phyloP scores from a whole-genome alignment of 345 rosid species.

The Gossypioides kirkii region DNA sequence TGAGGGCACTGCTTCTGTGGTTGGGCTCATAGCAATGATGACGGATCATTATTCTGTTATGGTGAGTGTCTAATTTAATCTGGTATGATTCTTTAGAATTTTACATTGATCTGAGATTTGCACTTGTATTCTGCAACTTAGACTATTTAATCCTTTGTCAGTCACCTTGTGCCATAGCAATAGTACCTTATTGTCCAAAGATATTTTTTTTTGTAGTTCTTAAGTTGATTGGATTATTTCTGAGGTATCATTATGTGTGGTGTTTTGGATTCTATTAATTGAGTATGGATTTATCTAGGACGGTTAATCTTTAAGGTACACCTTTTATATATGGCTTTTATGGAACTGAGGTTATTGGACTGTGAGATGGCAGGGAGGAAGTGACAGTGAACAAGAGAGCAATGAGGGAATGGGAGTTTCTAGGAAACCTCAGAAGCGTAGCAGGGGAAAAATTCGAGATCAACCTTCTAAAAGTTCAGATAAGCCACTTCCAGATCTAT shows the following conservation, averaged over 20 bases:
- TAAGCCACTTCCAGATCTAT: constrained; percentile 48
- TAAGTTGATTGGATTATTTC: background rate
- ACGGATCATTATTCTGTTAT: constrained; percentile 70
- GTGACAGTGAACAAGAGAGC: constrained; percentile 68
- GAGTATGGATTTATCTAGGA: background rate
- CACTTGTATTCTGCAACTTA: background rate
- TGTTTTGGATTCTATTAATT: background rate
- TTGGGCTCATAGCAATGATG: constrained; percentile 86
- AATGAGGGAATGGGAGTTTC: constrained; percentile 39
- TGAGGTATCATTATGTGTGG: background rate
- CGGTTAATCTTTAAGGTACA: background rate
- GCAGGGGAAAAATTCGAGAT: constrained; percentile 35
- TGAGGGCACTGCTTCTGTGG: constrained; percentile 76
- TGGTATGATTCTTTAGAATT: background rate
- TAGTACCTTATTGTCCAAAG: background rate
- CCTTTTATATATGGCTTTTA: background rate
- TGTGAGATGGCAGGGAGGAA: constrained; percentile 52
- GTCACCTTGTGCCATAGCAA: background rate
- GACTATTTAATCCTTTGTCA: background rate
- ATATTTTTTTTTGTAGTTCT: background rate
- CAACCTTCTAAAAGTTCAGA: constrained; percentile 43
- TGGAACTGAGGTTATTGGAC: constrained; percentile 18
- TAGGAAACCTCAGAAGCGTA: constrained; percentile 49
- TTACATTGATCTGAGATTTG: constrained; percentile 6
- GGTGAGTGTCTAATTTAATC: constrained; percentile 35